phyloP scores from a whole-genome alignment of 2,329 filamentous ascomycete genomes.

The Tolypocladium sp. region DNA sequence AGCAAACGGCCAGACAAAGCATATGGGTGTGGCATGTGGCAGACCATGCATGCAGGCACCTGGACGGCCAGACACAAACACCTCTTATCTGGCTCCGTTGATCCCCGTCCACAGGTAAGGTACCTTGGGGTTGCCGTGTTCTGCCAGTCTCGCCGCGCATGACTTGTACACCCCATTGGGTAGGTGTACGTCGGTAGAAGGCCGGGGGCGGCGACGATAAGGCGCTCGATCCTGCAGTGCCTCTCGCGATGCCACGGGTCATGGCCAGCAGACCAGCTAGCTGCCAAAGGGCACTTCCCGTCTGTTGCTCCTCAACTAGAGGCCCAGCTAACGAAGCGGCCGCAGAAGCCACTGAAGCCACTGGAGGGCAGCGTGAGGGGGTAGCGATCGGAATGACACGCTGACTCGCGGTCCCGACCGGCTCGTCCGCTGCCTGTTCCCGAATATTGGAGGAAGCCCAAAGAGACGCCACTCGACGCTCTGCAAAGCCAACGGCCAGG shows the following conservation, averaged over 20 bases:
- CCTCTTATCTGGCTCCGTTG: neutral
- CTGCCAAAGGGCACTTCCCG: neutral
- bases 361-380: neutral
- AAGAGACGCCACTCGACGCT: neutral
- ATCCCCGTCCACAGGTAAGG: neutral
- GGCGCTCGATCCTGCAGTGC: neutral
- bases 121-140: neutral
- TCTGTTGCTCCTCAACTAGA: neutral
- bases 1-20: neutral
- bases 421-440: neutral
- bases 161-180: neutral
- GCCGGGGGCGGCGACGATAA: neutral
- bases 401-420: constrained; percentile 3
- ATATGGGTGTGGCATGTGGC: neutral
- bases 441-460: neutral
- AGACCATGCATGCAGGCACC: too few relatives aligned
- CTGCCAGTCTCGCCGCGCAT: neutral
- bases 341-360: neutral
- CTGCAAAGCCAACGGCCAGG: neutral
- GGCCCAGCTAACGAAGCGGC: neutral
- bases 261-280: neutral
- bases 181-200: neutral
- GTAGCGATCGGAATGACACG: neutral
- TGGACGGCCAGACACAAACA: neutral
- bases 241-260: neutral